These are phyloP conservation scores for Melanomma pulvis-pyrius DNA, from an alignment of 495 filamentous ascomycete genomes.

Conservation along the genomic window DNA sequence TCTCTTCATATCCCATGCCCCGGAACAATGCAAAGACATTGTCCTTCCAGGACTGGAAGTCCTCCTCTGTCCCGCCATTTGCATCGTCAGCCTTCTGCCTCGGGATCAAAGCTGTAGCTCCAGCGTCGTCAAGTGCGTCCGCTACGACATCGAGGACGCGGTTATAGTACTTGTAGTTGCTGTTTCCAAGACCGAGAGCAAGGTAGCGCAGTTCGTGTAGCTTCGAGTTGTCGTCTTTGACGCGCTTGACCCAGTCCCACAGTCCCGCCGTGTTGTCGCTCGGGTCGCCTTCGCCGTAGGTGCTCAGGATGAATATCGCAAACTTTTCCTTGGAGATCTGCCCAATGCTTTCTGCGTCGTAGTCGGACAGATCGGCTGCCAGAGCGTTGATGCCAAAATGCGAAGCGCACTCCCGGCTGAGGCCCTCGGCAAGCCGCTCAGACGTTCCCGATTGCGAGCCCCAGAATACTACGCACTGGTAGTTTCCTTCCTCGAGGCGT, in stretches of 20 bases:
- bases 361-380: conserved; percentile 55
- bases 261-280: conserved; percentile 55
- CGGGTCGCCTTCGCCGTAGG: conserved; percentile 60
- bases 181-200: conserved; percentile 55
- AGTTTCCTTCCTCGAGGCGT: conserved; percentile 42
- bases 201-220: conserved; percentile 50
- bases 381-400: conserved; percentile 52
- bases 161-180: conserved; percentile 59
- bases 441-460: conserved; percentile 61
- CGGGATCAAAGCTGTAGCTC: conserved; percentile 49
- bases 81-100: conserved; percentile 54
- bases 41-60: conserved; percentile 58
- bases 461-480: conserved; percentile 56
- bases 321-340: conserved; percentile 49
- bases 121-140: conserved; percentile 44
- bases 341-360: conserved; percentile 50
- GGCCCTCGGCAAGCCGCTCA: conserved; percentile 53
- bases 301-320: conserved; percentile 56
- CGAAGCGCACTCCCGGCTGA: conserved; percentile 51
- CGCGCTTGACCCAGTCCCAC: conserved; percentile 50
- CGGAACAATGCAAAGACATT: conserved; percentile 48
- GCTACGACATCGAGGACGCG: conserved; percentile 50
- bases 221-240: conserved; percentile 24
- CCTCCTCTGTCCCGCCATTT: conserved; percentile 53
- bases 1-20: conserved; percentile 47